phyloP scores from a whole-genome alignment of 2,329 filamentous ascomycete genomes.

The Tolypocladium pustulatum region DNA sequence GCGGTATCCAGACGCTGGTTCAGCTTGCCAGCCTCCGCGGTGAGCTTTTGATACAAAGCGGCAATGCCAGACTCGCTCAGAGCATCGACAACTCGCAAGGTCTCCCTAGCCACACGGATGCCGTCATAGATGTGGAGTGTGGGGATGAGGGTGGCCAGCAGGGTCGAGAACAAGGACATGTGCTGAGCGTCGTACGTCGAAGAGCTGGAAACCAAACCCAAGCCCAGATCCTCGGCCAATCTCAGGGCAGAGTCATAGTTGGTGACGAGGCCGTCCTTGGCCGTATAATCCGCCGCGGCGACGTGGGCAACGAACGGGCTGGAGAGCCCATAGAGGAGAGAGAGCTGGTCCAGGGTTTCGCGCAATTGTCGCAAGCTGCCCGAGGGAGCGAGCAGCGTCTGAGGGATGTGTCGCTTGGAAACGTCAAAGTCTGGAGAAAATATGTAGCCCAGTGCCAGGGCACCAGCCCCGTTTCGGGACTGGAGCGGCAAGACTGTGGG shows the following conservation, averaged over 20 bases:
- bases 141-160: slow-evolving; percentile 69
- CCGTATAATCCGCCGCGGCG: slow-evolving; percentile 77
- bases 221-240: slow-evolving; percentile 78
- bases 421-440: slow-evolving; percentile 96
- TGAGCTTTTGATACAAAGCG: slow-evolving; percentile 56
- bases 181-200: slow-evolving; percentile 91
- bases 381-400: slow-evolving; percentile 80
- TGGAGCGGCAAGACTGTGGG: slow-evolving; percentile 74
- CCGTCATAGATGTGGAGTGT: slow-evolving; percentile 85
- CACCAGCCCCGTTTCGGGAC: slow-evolving; percentile 79
- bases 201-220: slow-evolving; percentile 74
- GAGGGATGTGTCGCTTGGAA: slow-evolving; percentile 80
- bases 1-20: slow-evolving; percentile 64
- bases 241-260: slow-evolving; percentile 78
- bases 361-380: slow-evolving; percentile 73
- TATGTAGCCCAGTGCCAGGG: slow-evolving; percentile 89
- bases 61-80: slow-evolving; percentile 61
- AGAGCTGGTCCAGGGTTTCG: slow-evolving; percentile 79
- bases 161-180: slow-evolving; percentile 80
- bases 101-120: slow-evolving; percentile 72
- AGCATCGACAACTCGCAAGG: slow-evolving; percentile 71
- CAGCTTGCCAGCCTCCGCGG: slow-evolving; percentile 48
- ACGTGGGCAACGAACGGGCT: slow-evolving; percentile 91
- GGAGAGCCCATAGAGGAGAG: slow-evolving; percentile 80
- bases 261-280: slow-evolving; percentile 60